Percentiles rank a stretch among this genome's conserved stretches.
These are phyloP conservation scores for Laburnicola sp. DNA, from an alignment of 2,329 filamentous ascomycete species.

Conservation along the genomic window DNA sequence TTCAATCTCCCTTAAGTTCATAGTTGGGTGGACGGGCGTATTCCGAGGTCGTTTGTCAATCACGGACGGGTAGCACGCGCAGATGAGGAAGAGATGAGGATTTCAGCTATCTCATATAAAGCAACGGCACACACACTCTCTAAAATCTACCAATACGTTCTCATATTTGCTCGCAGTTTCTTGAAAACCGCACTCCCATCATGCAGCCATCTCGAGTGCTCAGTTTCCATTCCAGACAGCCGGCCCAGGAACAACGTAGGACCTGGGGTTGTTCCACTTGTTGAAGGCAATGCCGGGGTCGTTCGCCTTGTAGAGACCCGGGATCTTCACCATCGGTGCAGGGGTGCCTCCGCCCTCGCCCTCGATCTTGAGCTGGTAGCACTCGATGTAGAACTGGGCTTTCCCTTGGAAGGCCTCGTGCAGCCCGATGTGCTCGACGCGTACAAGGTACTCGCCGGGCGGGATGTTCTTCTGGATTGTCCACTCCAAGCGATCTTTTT, in stretches of 20 bases:
- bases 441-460: slow-evolving; percentile 46
- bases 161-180: too few species aligned
- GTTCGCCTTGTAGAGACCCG: slow-evolving; percentile 52
- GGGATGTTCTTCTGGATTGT: slow-evolving; percentile 47
- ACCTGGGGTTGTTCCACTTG: slow-evolving; percentile 44
- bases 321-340: slow-evolving; percentile 52
- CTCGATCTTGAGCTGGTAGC: slow-evolving; percentile 54
- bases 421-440: slow-evolving; percentile 41
- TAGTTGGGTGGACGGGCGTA: too few species aligned
- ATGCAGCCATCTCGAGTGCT: not conserved
- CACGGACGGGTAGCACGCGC: too few species aligned
- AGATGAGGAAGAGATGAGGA: too few species aligned
- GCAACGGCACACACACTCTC: too few species aligned
- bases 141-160: too few species aligned
- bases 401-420: slow-evolving; percentile 36
- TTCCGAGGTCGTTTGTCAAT: too few species aligned
- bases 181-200: too few species aligned
- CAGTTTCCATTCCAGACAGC: slow-evolving; percentile 27
- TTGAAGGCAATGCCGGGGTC: slow-evolving; percentile 56
- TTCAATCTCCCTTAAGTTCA: too few species aligned
- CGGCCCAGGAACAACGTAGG: slow-evolving; percentile 38
- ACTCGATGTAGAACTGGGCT: slow-evolving; percentile 43
- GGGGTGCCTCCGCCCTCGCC: slow-evolving; percentile 47
- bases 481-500: slow-evolving; percentile 50
- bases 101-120: too few species aligned